A percentile compares a stretch with the other conserved stretches of the same genome.
Conservation (phyloP, 345 rosid species). For the Geranium rotundifolium region DNA sequence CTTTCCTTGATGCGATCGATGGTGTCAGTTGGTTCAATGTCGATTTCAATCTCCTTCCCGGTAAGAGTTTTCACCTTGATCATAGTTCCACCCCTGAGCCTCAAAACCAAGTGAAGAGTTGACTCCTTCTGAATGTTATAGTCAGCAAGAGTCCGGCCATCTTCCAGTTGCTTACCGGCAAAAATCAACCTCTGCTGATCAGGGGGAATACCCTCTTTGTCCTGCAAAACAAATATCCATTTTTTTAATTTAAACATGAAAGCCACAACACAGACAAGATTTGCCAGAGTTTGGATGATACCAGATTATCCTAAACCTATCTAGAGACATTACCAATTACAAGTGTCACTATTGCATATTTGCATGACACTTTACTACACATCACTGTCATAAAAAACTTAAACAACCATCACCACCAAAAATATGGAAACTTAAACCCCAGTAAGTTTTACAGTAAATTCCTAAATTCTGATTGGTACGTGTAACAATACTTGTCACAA, state of each 20-base stretch:
- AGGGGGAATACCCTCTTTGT: slow-evolving; percentile 94
- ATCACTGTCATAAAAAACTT: too few relatives aligned
- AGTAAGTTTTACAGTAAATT: too few relatives aligned
- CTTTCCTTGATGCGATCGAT: slow-evolving; percentile 91
- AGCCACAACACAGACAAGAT: too few relatives aligned
- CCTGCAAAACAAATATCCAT: slow-evolving; percentile 26
- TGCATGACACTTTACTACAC: too few relatives aligned
- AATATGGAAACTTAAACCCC: too few relatives aligned
- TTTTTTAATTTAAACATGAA: background rate
- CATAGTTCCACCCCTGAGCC: slow-evolving; percentile 98
- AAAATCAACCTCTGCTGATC: slow-evolving; percentile 92
- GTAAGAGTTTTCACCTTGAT: slow-evolving; percentile 92
- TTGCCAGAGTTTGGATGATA: too few relatives aligned
- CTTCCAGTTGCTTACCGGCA: slow-evolving; percentile 93
- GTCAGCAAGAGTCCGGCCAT: slow-evolving; percentile 84
- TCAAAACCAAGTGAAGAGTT: slow-evolving; percentile 78
- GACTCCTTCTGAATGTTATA: slow-evolving; percentile 94
- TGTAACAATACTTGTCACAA: too few relatives aligned
- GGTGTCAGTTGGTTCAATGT: slow-evolving; percentile 87
- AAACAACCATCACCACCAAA: too few relatives aligned
- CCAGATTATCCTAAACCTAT: too few relatives aligned
- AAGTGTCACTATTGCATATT: too few relatives aligned
- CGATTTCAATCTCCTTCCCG: slow-evolving; percentile 90
- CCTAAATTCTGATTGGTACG: too few relatives aligned
- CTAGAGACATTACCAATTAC: too few relatives aligned